A percentile compares a stretch with the other conserved stretches of the same genome.
Conservation (phyloP, 768 basidiomycete species). For the Russula lepida region DNA sequence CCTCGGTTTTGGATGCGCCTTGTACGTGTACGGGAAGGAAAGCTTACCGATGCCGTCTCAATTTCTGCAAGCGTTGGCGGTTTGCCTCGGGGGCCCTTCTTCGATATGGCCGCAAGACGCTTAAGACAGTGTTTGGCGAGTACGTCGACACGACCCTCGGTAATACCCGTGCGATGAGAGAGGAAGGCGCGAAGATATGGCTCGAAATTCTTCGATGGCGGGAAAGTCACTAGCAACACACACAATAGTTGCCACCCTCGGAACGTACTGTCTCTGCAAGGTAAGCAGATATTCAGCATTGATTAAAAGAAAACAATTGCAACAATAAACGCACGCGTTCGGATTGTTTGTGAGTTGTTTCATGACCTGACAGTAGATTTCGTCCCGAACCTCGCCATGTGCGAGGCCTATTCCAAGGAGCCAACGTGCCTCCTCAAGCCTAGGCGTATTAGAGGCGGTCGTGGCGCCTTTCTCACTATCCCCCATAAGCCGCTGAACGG, state of each 20-base stretch:
- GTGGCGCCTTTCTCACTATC: conserved; percentile 71
- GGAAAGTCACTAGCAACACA: conserved; percentile 85
- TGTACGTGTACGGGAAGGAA: not conserved
- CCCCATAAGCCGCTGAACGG: conserved; percentile 89
- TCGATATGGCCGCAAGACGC: conserved; percentile 64
- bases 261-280: conserved; percentile 67
- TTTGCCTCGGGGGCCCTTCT: conserved; percentile 82
- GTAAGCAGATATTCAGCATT: not conserved
- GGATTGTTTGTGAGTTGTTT: conserved; percentile 86
- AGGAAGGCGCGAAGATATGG: conserved; percentile 77
- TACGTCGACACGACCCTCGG: conserved; percentile 73
- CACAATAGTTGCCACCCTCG: conserved; percentile 92
- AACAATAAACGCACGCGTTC: conserved; percentile 46
- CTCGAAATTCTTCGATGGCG: conserved; percentile 90
- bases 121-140: conserved; percentile 89
- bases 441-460: conserved; percentile 34
- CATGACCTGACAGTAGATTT: conserved; percentile 88
- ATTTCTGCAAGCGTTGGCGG: conserved; percentile 78
- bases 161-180: conserved; percentile 52
- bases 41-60: conserved; percentile 75
- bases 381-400: conserved; percentile 82
- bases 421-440: conserved; percentile 84
- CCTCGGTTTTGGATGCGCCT: not conserved
- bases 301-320: not conserved
- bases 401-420: conserved; percentile 69